Base-by-base conservation (phyloP, 2,329 filamentous ascomycete genomes). In the Xylariomycetidae sp. region DNA sequence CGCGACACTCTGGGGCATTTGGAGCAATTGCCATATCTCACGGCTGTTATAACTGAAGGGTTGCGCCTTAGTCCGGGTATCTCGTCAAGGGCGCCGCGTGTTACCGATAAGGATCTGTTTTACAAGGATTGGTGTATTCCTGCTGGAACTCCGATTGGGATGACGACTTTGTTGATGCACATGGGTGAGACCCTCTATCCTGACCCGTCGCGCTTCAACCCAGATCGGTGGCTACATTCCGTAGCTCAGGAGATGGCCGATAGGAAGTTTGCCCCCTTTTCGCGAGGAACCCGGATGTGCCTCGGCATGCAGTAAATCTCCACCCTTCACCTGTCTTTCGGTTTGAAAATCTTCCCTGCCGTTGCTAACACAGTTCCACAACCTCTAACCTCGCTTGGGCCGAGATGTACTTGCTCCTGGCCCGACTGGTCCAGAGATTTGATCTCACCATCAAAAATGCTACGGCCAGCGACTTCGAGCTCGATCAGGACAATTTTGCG, bases 21-120 rank as follows among this genome's bases (percentile, higher is more conserved):
- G 3, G 20, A 31, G 16, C 10, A 30, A 16, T 37, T 57, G 6
- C 51, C 54, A 1, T 69, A 67, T 38, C 54, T 70, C 9, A 54
- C 59, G 14, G 63, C 66, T 1, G 59, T 66, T 2, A 51, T 71
- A 12, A 61, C 56, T 20, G 68, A 72, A 41, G 57, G 62, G 3
- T 51, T 69, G 46, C 58, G 69, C 4, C 37, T 69, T 1, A 62
- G 67, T 31, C 63, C 66, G 2, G 57, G 53, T 1, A 46, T 66
- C 6, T 59, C 54, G 5, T 54, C 66, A 22, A 45, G 61, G 1
- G 49, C 67, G 3, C 58, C 66, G 30, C 63, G 69, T 2, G 39
- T 64, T 3, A 61, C 64, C 1, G 31, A 46, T n/a, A 17, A 34
- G 6, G 37, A 47, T 14, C 31, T 49, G 1, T 9, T 36, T 6